phyloP scores from a whole-genome alignment of 2,329 filamentous ascomycete species.

The Xylariomycetidae sp. region DNA sequence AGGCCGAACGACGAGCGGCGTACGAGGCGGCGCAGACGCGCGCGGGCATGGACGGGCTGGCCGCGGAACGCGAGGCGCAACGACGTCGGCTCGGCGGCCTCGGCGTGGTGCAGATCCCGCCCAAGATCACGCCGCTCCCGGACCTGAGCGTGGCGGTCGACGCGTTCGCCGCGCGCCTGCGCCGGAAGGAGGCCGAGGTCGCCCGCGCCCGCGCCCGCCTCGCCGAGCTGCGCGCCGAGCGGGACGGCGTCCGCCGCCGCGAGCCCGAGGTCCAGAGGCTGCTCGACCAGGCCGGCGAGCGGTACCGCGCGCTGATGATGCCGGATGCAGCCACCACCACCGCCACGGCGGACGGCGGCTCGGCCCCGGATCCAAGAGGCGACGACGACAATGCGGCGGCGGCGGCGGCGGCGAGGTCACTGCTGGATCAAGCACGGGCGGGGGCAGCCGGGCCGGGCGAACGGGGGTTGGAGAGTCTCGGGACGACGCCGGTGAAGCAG shows the following conservation, averaged over 20 bases:
- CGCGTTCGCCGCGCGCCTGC: constrained; percentile 53
- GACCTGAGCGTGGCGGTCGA: constrained; percentile 64
- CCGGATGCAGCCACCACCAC: constrained; percentile 4
- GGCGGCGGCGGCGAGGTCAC: constrained; percentile 19
- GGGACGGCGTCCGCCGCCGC: constrained; percentile 55
- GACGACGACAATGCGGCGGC: constrained; percentile 2
- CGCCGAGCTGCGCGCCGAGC: constrained; percentile 55
- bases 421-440: constrained; percentile 20
- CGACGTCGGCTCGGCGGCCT: constrained; percentile 11
- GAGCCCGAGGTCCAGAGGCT: constrained; percentile 76
- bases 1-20: constrained; percentile 66
- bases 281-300: constrained; percentile 72
- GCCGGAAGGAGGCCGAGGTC: constrained; percentile 53
- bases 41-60: constrained; percentile 74
- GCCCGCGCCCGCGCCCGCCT: constrained; percentile 46
- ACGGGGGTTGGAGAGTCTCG: constrained; percentile 42
- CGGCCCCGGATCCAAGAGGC: constrained; percentile 1
- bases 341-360: not conserved
- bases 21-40: constrained; percentile 85
- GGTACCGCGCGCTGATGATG: constrained; percentile 40
- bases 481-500: constrained; percentile 34
- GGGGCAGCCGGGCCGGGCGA: constrained; percentile 21
- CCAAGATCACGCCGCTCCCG: constrained; percentile 73
- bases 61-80: constrained; percentile 37
- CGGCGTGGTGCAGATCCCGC: constrained; percentile 51